Base-by-base conservation (phyloP, 768 basidiomycete species). In the Trametopsis cervina region DNA sequence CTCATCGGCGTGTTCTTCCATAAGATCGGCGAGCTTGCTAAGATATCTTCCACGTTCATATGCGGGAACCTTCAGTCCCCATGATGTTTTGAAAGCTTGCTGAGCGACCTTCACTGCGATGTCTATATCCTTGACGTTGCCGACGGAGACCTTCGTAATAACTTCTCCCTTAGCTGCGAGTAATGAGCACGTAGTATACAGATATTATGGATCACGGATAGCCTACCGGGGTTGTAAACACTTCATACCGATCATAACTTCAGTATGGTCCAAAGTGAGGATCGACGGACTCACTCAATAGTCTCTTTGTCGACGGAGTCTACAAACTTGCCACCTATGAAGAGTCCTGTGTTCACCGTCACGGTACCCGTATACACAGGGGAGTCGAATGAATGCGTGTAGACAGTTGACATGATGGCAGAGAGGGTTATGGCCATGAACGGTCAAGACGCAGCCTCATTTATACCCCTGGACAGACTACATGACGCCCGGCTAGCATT, bases 11-110 rank as follows among this genome's bases (percentile, higher is more conserved):
- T 78, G 63, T 44, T 67, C 51, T 48, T 77, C 76, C 56, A 82
- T 72, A 18, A 80, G 62, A 25, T 71, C 67, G 12, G 72, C 79
- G 18, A 82, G 70, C 51, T 73, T 73, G 59, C 66, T 60, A 15
- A 82, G 57, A 11, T 76, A 60, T 47, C 59, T 59, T 9, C 62
- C 68, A 23, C 77, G 71, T 42, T 66, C 51, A 3, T 55, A 56
- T 6, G 69, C 73, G 3, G 73, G 60, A n/a, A 55, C 59, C 36
- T 75, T 74, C 46, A 73, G 61, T n/a, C 80, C 79, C 79, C 83
- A 82, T 25, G 54, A 46, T 2, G 59, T 64, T 21, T 66, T 62
- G 62, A 54, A 72, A 2, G 70, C 70, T 47, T 67, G 63, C 40
- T 62, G 61, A 17, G 73, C 70, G 24, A 65, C 70, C 22, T 60